These are phyloP conservation scores for Gomphus bonarii DNA, from an alignment of 1,284 basidiomycete genomes.

Conservation along the genomic window DNA sequence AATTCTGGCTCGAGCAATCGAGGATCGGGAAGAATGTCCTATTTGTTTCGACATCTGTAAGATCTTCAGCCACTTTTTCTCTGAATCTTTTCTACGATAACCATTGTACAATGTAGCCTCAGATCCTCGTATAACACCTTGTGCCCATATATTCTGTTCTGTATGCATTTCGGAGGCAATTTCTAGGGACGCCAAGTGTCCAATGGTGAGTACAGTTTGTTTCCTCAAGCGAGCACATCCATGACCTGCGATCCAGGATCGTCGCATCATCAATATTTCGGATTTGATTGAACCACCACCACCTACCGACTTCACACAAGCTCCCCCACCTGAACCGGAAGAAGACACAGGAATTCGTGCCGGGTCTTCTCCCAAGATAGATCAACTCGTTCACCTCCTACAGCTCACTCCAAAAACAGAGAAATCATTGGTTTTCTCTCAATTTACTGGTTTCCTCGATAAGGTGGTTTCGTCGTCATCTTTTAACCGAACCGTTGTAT, in stretches of 20 bases:
- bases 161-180: conserved; percentile 64
- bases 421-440: conserved; percentile 78
- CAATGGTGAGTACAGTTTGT: conserved; percentile 43
- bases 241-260: conserved; percentile 40
- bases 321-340: conserved; percentile 31
- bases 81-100: background rate
- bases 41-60: conserved; percentile 58
- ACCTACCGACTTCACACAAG: conserved; percentile 56
- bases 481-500: background rate
- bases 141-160: conserved; percentile 70
- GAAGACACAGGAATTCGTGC: conserved; percentile 32
- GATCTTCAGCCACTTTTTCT: background rate
- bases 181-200: conserved; percentile 59
- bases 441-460: conserved; percentile 78
- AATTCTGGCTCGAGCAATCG: conserved; percentile 56
- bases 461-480: conserved; percentile 34
- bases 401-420: conserved; percentile 56
- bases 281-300: conserved; percentile 64
- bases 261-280: conserved; percentile 45
- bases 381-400: conserved; percentile 66
- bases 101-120: conserved; percentile 15
- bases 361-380: conserved; percentile 74
- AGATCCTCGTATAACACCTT: conserved; percentile 71
- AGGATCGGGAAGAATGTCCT: conserved; percentile 79
- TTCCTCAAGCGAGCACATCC: background rate